Percentiles rank a stretch among this genome's conserved stretches.
These are phyloP conservation scores for Phialemonium atrogriseum DNA, from an alignment of 2,329 filamentous ascomycete genomes.

Conservation along the genomic window DNA sequence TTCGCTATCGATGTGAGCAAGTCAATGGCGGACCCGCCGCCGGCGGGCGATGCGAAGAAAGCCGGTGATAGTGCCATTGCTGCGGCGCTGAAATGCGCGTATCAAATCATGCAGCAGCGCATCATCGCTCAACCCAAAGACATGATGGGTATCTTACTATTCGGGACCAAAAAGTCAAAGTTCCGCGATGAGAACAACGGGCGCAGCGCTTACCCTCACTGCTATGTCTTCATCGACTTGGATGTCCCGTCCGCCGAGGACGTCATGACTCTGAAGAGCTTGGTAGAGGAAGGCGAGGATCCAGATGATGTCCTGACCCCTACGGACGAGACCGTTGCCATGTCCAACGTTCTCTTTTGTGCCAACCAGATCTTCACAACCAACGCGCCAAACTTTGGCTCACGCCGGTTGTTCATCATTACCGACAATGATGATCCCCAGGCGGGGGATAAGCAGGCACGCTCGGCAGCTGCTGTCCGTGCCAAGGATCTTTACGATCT, in stretches of 20 bases:
- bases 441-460: constrained; percentile 58
- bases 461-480: constrained; percentile 71
- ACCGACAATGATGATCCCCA: constrained; percentile 91
- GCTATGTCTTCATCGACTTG: constrained; percentile 83
- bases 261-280: constrained; percentile 66
- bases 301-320: constrained; percentile 61
- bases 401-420: constrained; percentile 86
- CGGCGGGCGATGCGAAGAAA: constrained; percentile 61
- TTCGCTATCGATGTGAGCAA: constrained; percentile 89
- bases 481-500: constrained; percentile 95
- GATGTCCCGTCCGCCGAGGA: constrained; percentile 81
- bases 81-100: constrained; percentile 88
- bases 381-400: constrained; percentile 89
- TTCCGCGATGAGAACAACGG: constrained; percentile 60
- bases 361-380: constrained; percentile 96
- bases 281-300: constrained; percentile 74
- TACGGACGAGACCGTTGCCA: constrained; percentile 60
- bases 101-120: constrained; percentile 92
- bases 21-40: constrained; percentile 71
- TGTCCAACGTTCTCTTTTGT: constrained; percentile 88
- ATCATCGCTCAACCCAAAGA: constrained; percentile 96
- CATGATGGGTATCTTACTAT: constrained; percentile 93
- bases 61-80: constrained; percentile 71
- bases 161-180: constrained; percentile 79
- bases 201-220: constrained; percentile 69